Percentiles rank a stretch among this genome's conserved stretches.
Evolutionary conservation across 2,329 filamentous ascomycete species (phyloP).

Genomic region (Pochonia chlamydosporia): DNA sequence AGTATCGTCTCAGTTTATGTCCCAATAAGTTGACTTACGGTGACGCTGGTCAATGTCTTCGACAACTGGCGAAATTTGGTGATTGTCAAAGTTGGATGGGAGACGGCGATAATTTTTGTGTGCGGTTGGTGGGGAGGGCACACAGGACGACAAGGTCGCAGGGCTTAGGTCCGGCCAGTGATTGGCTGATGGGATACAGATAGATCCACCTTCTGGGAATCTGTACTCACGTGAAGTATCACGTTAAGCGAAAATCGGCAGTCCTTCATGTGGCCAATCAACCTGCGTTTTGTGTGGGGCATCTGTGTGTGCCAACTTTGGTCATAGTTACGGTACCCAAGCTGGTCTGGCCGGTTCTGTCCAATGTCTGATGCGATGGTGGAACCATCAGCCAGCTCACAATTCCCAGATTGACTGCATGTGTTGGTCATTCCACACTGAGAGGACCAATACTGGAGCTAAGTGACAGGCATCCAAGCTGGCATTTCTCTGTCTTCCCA

Average conservation of each 20-base stretch:
- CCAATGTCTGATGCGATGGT: too few relatives aligned
- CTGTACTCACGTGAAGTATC: constrained; percentile 6
- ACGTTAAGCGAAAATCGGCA: not conserved
- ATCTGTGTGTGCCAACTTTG: too few relatives aligned
- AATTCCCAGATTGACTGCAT: too few relatives aligned
- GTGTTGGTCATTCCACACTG: too few relatives aligned
- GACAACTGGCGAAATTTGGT: constrained; percentile 35
- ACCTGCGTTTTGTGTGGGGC: not conserved
- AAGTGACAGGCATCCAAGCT: not conserved
- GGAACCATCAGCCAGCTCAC: not conserved
- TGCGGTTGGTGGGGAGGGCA: constrained; percentile 35
- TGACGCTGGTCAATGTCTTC: constrained; percentile 41
- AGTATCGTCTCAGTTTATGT: too few relatives aligned
- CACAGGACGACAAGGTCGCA: constrained; percentile 24
- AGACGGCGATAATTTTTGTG: constrained; percentile 36
- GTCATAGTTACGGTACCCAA: too few relatives aligned
- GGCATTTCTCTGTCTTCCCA: not conserved
- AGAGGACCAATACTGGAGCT: not conserved
- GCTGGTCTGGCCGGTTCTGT: too few relatives aligned
- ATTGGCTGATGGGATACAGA: constrained; percentile 21
- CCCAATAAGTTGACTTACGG: constrained; percentile 38
- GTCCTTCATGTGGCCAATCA: not conserved
- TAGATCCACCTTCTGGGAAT: not conserved
- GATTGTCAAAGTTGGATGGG: constrained; percentile 33
- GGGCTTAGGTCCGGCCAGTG: constrained; percentile 30